These are phyloP conservation scores for Pyrus pyrifolia DNA, from an alignment of 306 rosid species.

Conservation along the genomic window DNA sequence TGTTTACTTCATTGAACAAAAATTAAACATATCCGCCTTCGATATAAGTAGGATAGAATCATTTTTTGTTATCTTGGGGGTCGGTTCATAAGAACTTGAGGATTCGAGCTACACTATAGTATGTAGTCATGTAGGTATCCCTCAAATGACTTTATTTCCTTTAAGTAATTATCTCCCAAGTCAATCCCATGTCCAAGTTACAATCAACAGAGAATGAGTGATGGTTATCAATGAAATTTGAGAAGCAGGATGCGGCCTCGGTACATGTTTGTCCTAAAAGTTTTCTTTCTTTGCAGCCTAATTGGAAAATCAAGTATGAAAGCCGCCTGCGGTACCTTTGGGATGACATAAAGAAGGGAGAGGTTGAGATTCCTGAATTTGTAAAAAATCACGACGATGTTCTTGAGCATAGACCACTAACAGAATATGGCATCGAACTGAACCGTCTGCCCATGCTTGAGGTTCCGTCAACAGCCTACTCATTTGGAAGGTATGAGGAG, in stretches of 20 bases:
- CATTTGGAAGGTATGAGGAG: conserved; percentile 62
- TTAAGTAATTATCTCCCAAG: too few relatives aligned
- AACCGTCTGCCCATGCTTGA: conserved; percentile 60
- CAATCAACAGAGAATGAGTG: not conserved
- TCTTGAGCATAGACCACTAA: conserved; percentile 82
- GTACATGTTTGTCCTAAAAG: not conserved
- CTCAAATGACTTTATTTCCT: not conserved
- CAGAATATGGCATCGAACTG: conserved; percentile 94
- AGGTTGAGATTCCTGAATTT: conserved; percentile 74
- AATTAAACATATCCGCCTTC: not conserved
- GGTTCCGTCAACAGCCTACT: conserved; percentile 49
- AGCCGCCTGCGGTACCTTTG: conserved; percentile 93
- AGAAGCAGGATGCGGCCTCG: not conserved
- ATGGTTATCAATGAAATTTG: not conserved
- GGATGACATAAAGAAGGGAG: conserved; percentile 80
- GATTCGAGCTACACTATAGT: not conserved
- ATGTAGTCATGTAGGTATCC: not conserved
- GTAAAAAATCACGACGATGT: conserved; percentile 73
- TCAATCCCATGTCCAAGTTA: not conserved
- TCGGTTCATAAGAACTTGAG: not conserved
- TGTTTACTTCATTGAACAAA: not conserved
- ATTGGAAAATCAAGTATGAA: conserved; percentile 86
- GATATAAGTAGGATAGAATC: not conserved
- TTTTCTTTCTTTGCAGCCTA: conserved; percentile 36
- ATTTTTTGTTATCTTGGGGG: not conserved